Conservation (phyloP, 2,329 filamentous ascomycete species). For the Chaetomium strumarium region DNA sequence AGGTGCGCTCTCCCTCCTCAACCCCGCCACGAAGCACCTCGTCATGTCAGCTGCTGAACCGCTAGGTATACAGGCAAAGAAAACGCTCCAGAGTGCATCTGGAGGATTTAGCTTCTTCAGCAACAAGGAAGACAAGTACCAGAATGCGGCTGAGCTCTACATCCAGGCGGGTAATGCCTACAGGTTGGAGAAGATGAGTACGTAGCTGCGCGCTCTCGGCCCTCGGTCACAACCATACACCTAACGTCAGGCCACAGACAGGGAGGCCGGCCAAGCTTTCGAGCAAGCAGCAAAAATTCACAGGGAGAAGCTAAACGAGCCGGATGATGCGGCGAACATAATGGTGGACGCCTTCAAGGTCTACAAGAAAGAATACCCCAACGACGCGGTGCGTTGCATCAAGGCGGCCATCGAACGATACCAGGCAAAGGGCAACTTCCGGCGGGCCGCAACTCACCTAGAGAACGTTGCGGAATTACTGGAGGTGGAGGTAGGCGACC, state of each 20-base stretch:
- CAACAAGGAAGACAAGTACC: slow-evolving; percentile 79
- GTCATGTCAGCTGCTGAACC: slow-evolving; percentile 10
- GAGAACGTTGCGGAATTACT: slow-evolving; percentile 83
- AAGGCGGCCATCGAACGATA: slow-evolving; percentile 79
- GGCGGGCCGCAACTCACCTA: slow-evolving; percentile 83
- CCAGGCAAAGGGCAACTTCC: slow-evolving; percentile 82
- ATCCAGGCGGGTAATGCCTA: slow-evolving; percentile 88
- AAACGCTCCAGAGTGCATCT: slow-evolving; percentile 65
- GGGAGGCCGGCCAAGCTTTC: slow-evolving; percentile 81
- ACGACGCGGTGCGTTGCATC: slow-evolving; percentile 75
- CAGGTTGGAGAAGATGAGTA: slow-evolving; percentile 78
- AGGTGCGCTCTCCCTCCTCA: slow-evolving; percentile 18
- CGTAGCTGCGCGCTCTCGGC: slow-evolving; percentile 4
- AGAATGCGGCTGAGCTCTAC: slow-evolving; percentile 82
- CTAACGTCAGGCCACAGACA: slow-evolving; percentile 46
- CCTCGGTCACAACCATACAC: neutral
- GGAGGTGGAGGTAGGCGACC: slow-evolving; percentile 74
- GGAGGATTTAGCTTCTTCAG: slow-evolving; percentile 88
- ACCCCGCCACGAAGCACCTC: slow-evolving; percentile 8
- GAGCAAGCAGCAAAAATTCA: slow-evolving; percentile 82
- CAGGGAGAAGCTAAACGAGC: slow-evolving; percentile 75
- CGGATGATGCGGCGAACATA: slow-evolving; percentile 85
- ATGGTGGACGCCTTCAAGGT: slow-evolving; percentile 90
- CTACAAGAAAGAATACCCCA: slow-evolving; percentile 78
- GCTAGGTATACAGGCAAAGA: slow-evolving; percentile 66